phyloP scores from a whole-genome alignment of 352 stramenopile genomes.

The Phytophthora fragariaefolia region DNA sequence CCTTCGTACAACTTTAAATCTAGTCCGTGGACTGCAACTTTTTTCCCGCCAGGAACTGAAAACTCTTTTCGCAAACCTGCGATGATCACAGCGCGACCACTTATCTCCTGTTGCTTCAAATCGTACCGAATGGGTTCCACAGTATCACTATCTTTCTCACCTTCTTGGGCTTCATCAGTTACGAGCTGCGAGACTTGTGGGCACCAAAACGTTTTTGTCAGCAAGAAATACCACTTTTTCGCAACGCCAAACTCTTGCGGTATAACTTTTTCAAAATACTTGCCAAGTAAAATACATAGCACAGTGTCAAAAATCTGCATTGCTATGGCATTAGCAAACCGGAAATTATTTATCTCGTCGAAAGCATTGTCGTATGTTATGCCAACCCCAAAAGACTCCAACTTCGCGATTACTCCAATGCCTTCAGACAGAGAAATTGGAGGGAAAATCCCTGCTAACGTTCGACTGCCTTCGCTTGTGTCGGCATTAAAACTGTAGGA shows the following conservation, averaged over 20 bases:
- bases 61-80: slow-evolving; percentile 79
- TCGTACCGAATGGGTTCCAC: slow-evolving; percentile 46
- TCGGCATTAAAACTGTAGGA: slow-evolving; percentile 77
- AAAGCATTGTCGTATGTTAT: slow-evolving; percentile 45
- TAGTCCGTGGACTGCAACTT: slow-evolving; percentile 90
- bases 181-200: slow-evolving; percentile 23
- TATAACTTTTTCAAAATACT: slow-evolving; percentile 93
- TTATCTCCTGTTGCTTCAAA: slow-evolving; percentile 59
- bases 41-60: slow-evolving; percentile 57
- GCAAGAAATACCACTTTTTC: slow-evolving; percentile 91
- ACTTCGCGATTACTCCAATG: slow-evolving; percentile 61
- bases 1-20: slow-evolving; percentile 91
- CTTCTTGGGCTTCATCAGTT: slow-evolving; percentile 43
- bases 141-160: slow-evolving; percentile 2
- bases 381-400: slow-evolving; percentile 61
- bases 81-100: slow-evolving; percentile 68
- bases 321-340: slow-evolving; percentile 63
- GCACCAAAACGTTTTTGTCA: slow-evolving; percentile 77
- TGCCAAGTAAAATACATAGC: slow-evolving; percentile 84
- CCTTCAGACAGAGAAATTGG: slow-evolving; percentile 80
- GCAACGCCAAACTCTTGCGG: slow-evolving; percentile 92
- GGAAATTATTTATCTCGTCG: slow-evolving; percentile 54
- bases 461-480: slow-evolving; percentile 39
- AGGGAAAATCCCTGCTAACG: slow-evolving; percentile 56
- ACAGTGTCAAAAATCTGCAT: slow-evolving; percentile 92